A percentile compares a stretch with the other conserved stretches of the same genome.
phyloP scores from a whole-genome alignment of 2,329 filamentous ascomycete genomes.

The Aspergillus caelatus region DNA sequence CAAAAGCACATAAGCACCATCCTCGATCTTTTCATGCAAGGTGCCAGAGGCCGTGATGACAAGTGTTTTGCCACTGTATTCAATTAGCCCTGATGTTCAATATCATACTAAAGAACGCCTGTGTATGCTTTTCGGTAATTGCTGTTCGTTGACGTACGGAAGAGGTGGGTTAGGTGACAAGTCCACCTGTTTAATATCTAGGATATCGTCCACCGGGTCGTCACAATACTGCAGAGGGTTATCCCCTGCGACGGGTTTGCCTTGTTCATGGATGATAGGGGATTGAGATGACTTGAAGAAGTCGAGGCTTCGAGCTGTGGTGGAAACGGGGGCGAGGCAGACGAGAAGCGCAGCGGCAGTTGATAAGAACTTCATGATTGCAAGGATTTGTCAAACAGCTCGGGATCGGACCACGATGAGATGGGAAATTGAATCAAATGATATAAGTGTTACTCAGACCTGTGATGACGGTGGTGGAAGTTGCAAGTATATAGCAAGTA shows the following conservation, averaged over 20 bases:
- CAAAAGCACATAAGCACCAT: conserved; percentile 80
- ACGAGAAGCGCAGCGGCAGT: conserved; percentile 42
- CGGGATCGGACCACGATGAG: background rate
- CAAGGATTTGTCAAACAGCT: background rate
- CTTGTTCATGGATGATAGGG: conserved; percentile 53
- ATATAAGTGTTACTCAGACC: background rate
- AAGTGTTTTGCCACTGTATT: conserved; percentile 71
- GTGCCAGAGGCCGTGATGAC: conserved; percentile 76
- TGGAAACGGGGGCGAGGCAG: conserved; percentile 49
- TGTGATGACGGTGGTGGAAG: background rate
- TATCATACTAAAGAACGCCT: background rate
- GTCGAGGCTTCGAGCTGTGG: conserved; percentile 46
- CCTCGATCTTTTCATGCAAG: conserved; percentile 70
- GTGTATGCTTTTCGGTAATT: background rate
- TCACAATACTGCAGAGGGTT: conserved; percentile 83
- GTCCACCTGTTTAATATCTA: conserved; percentile 78
- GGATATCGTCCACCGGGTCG: conserved; percentile 69
- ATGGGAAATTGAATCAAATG: background rate
- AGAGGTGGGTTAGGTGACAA: conserved; percentile 82
- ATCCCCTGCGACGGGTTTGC: conserved; percentile 73
- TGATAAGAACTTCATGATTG: conserved; percentile 47
- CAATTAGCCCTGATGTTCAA: conserved; percentile 16
- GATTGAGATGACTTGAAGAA: conserved; percentile 56
- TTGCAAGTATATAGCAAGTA: background rate
- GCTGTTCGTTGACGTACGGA: conserved; percentile 63